phyloP scores from a whole-genome alignment of 192 early-diverging fungal genomes.

The Rhizophagus clarus region DNA sequence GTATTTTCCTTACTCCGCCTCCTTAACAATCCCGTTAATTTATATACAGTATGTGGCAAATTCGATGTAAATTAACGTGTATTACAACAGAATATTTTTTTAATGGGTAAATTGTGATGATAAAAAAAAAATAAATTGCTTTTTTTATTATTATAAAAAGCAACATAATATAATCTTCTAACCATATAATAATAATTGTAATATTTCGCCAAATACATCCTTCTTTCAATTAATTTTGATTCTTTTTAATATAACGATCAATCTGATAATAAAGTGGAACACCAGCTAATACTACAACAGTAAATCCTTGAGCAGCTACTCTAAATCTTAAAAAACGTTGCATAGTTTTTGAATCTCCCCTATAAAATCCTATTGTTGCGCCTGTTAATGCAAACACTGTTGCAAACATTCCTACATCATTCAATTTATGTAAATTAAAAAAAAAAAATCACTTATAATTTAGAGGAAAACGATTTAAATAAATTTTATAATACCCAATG shows the following conservation, averaged over 20 bases:
- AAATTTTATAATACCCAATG: not conserved
- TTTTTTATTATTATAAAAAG: too few species aligned
- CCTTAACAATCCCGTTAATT: too few species aligned
- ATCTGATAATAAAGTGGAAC: not conserved
- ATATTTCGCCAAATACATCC: too few species aligned
- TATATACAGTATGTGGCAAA: too few species aligned
- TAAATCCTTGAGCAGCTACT: conserved; percentile 23
- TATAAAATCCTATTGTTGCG: not conserved
- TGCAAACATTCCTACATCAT: conserved; percentile 1
- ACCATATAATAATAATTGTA: too few species aligned
- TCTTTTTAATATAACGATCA: not conserved
- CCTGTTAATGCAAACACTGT: conserved; percentile 1
- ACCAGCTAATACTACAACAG: not conserved
- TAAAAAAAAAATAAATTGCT: too few species aligned
- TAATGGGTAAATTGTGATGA: too few species aligned
- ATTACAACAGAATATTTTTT: too few species aligned
- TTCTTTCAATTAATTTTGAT: not conserved
- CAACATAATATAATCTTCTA: too few species aligned
- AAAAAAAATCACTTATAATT: not conserved
- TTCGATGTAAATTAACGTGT: too few species aligned
- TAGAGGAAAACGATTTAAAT: too few species aligned
- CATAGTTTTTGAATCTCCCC: conserved; percentile 3
- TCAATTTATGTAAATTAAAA: not conserved
- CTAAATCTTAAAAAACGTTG: conserved; percentile 12
- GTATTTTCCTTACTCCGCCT: too few species aligned